phyloP scores from a whole-genome alignment of 768 basidiomycete genomes.

The Leccinum disarticulatum region DNA sequence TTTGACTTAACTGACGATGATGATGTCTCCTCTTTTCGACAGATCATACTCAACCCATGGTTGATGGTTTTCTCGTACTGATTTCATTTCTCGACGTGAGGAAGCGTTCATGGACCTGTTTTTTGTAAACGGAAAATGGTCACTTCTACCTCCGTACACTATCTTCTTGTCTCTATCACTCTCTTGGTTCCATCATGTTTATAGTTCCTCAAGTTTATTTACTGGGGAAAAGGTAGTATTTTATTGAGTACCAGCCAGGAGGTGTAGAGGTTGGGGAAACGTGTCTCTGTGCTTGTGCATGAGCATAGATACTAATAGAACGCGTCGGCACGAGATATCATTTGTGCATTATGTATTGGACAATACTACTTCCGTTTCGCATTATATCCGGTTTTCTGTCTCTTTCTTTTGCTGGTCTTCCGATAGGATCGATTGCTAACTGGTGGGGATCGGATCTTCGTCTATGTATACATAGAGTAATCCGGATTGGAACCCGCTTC shows the following conservation, averaged over 20 bases:
- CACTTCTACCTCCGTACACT: not conserved
- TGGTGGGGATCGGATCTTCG: not conserved
- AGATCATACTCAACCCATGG: conserved; percentile 88
- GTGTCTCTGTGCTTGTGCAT: not conserved
- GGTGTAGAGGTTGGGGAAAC: not conserved
- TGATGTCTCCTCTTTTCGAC: not conserved
- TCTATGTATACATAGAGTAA: not conserved
- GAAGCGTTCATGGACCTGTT: not conserved
- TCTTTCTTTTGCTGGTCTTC: not conserved
- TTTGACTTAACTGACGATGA: not conserved
- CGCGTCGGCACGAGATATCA: not conserved
- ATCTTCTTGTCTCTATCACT: not conserved
- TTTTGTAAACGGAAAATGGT: not conserved
- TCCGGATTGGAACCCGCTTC: not conserved
- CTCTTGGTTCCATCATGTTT: not conserved
- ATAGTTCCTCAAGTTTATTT: not conserved
- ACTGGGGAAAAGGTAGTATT: not conserved
- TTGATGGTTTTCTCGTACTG: conserved; percentile 77
- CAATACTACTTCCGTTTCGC: not conserved
- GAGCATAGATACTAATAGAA: not conserved
- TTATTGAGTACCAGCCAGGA: not conserved
- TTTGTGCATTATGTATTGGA: not conserved
- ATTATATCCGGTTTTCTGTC: not conserved
- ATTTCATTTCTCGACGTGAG: conserved; percentile 3
- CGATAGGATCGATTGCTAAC: not conserved